Evolutionary conservation across 495 filamentous ascomycete genomes (phyloP), one percentile per base, ranked within the genome.

Genomic region (Aspergillus mulundensis): DNA sequence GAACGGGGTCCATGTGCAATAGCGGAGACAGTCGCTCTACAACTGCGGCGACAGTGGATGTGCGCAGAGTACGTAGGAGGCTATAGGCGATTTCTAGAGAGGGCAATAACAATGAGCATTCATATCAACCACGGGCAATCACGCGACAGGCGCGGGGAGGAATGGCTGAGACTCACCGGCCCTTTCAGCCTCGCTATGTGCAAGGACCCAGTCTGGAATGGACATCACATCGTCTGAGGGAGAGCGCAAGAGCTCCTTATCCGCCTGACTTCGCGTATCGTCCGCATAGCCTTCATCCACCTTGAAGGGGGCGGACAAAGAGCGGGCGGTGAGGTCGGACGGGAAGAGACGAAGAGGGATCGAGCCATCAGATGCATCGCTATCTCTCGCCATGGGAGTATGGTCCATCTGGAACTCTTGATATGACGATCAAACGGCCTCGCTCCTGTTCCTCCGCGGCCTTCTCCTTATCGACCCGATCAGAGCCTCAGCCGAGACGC

Each of bases 1-100:
- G 71, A 28, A 96, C 81, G 43, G 95, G 95, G 71, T 98, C 90
- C 72, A 96, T 90, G 69, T 97, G 91, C 21, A 95, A 85, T 6
- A 89, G 82, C 7, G 87, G 88, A 44, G 86, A 84, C 16, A 95
- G 74, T 40, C 81, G 78, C 40, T 88, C 85, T 21, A 94, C 89
- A 19, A 96, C 83, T n/a, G 83, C 78, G 15, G 86, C 84, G 48
- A 95, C 84, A 12, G 84, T 81, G 30, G 84, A 85, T 18, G 89
- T 91, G 18, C 85, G 86, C 5, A 96, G 77, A 45, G 86, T 84
- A 56, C 83, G 81, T 34, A 96, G 75, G 20, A 95, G 58, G 23
- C 67, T 74, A 52, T 79, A 81, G 23, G 75, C 76, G 50, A 82
- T 65, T 59, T 80, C 79, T 82, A 54, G n/a, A 18, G 21, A 39